Percentiles rank a stretch among this genome's conserved stretches.
Conservation (phyloP, 257 asterid species). For the Rubia yunnanensis region DNA sequence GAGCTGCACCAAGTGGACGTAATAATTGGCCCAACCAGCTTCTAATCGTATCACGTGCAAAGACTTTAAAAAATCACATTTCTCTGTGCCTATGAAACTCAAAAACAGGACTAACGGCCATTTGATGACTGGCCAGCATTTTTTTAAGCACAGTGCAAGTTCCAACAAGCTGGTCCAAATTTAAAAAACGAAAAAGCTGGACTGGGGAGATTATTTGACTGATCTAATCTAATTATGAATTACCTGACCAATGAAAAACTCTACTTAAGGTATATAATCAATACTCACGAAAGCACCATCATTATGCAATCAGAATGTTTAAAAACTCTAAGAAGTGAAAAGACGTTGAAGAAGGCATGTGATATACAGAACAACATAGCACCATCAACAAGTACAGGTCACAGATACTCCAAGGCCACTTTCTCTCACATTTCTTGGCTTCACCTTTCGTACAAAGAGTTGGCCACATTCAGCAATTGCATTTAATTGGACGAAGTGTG, state of each 20-base stretch:
- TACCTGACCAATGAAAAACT: neutral
- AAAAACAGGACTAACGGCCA: conserved; percentile 1
- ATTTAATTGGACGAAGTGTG: no score
- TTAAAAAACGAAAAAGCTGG: neutral
- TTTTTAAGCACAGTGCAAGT: neutral
- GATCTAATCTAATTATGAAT: no score
- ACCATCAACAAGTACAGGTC: neutral
- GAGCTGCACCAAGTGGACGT: neutral
- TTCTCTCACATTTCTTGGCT: neutral
- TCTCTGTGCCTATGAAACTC: neutral
- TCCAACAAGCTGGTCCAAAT: neutral
- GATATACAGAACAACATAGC: neutral
- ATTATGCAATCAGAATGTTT: no score
- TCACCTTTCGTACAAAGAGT: neutral
- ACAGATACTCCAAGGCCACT: neutral
- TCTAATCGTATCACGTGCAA: conserved; percentile 1
- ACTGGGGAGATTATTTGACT: neutral
- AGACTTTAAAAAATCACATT: neutral
- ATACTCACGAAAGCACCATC: no score
- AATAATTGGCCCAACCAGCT: conserved; percentile 1
- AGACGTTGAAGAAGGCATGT: neutral
- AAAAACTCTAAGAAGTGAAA: no score
- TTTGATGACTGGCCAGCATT: neutral
- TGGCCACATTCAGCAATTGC: no score
- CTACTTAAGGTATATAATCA: neutral